Evolutionary conservation across 495 filamentous ascomycete genomes (phyloP).

Genomic region (Podospora comata): DNA sequence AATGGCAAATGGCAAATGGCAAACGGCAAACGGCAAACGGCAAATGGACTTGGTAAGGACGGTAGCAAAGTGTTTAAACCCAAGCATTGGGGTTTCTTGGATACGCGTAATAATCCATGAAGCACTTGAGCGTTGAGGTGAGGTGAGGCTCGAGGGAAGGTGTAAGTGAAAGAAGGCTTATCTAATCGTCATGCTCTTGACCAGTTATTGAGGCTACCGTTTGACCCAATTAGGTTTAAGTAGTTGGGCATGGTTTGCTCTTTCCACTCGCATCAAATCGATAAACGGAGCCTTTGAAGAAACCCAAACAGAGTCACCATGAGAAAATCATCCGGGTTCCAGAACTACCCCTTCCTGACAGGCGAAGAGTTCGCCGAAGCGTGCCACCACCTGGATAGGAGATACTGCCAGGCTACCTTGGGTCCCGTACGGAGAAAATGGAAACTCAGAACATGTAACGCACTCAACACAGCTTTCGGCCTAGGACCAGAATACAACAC

Average conservation of each 20-base stretch:
- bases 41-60: neutral
- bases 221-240: constrained; percentile 5
- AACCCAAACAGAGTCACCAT: neutral
- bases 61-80: neutral
- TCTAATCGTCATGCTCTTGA: neutral
- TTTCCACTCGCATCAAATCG: neutral
- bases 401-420: constrained; percentile 50
- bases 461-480: constrained; percentile 34
- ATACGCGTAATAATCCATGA: neutral
- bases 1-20: too few species aligned
- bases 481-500: constrained; percentile 36
- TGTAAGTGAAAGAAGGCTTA: constrained; percentile 1
- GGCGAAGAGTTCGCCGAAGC: constrained; percentile 57
- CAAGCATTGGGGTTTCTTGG: neutral
- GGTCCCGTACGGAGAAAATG: constrained; percentile 45
- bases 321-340: constrained; percentile 26
- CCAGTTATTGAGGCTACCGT: neutral
- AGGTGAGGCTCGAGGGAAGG: neutral
- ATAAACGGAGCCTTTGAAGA: neutral
- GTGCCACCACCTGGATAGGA: constrained; percentile 57
- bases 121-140: too few species aligned
- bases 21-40: neutral
- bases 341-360: constrained; percentile 56
- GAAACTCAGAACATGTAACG: constrained; percentile 37
- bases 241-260: constrained; percentile 3